Evolutionary conservation across 2,329 filamentous ascomycete species (phyloP).

Genomic region (Parascedosporium putredinis): DNA sequence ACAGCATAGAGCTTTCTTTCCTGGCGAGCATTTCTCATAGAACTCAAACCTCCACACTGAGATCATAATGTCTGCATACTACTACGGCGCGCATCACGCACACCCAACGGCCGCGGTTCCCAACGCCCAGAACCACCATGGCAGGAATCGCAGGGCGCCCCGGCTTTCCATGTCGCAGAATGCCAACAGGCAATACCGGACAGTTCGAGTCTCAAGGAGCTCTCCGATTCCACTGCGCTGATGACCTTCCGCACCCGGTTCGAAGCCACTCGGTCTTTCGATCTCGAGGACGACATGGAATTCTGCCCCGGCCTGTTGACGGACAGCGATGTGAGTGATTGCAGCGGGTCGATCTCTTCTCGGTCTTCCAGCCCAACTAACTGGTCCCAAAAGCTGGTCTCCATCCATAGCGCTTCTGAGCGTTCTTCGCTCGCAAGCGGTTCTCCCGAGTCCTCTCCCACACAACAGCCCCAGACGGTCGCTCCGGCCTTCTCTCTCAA

Average conservation of each 20-base stretch:
- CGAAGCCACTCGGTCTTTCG: conserved; percentile 85
- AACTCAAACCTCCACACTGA: not conserved
- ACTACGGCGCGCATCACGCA: conserved; percentile 49
- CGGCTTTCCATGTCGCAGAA: conserved; percentile 73
- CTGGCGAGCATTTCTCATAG: not conserved
- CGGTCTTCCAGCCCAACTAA: conserved; percentile 18
- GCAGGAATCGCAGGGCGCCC: conserved; percentile 74
- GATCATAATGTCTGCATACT: conserved; percentile 53
- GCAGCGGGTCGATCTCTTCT: conserved; percentile 9
- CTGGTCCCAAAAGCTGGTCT: conserved; percentile 58
- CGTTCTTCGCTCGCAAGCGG: conserved; percentile 90
- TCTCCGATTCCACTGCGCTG: conserved; percentile 61
- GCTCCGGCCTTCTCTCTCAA: conserved; percentile 67
- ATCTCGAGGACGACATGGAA: conserved; percentile 90
- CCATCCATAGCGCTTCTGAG: conserved; percentile 87
- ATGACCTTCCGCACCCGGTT: conserved; percentile 76
- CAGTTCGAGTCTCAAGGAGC: conserved; percentile 76
- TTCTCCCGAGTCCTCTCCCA: conserved; percentile 82
- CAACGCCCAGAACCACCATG: conserved; percentile 66
- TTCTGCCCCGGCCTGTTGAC: conserved; percentile 90
- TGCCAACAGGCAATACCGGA: conserved; percentile 75
- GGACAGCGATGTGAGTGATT: conserved; percentile 72
- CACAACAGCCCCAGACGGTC: conserved; percentile 74
- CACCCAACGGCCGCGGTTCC: conserved; percentile 33
- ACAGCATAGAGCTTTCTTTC: not conserved